Conservation (phyloP, 2,329 filamentous ascomycete species). For the Triangularia verruculosa region DNA sequence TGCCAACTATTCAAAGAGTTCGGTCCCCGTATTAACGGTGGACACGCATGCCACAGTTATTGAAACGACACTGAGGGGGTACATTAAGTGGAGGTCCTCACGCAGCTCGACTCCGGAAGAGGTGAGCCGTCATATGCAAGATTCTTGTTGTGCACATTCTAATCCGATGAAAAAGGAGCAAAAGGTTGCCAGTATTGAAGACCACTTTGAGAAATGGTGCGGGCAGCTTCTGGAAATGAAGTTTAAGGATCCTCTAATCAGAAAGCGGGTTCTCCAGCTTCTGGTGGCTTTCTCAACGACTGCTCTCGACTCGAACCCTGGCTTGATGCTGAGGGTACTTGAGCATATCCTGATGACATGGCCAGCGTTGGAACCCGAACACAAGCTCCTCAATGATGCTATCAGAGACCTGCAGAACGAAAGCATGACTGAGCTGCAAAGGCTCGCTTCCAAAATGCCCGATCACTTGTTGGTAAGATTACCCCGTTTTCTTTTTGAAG, state of each 20-base stretch:
- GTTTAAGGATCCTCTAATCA: constrained; percentile 81
- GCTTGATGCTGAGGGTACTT: constrained; percentile 83
- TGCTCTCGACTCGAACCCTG: constrained; percentile 71
- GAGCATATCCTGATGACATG: constrained; percentile 87
- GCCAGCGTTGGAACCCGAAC: constrained; percentile 67
- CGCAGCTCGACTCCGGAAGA: constrained; percentile 25
- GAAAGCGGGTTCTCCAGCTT: constrained; percentile 76
- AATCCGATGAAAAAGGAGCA: constrained; percentile 38
- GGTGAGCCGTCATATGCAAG: constrained; percentile 29
- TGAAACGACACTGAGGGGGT: constrained; percentile 84
- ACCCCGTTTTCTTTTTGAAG: background rate
- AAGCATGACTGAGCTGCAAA: constrained; percentile 82
- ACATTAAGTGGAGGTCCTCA: constrained; percentile 66
- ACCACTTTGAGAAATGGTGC: constrained; percentile 69
- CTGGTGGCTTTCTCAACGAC: constrained; percentile 82
- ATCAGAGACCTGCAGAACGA: constrained; percentile 85
- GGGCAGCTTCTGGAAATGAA: constrained; percentile 65
- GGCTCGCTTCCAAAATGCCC: constrained; percentile 84
- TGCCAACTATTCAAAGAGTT: constrained; percentile 64
- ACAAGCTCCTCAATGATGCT: constrained; percentile 76
- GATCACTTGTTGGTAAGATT: constrained; percentile 72
- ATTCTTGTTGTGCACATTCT: no score
- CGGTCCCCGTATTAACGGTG: constrained; percentile 70
- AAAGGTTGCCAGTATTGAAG: constrained; percentile 56
- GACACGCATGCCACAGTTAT: constrained; percentile 90